phyloP scores from a whole-genome alignment of 345 rosid species.

The Linum usitatissimum region DNA sequence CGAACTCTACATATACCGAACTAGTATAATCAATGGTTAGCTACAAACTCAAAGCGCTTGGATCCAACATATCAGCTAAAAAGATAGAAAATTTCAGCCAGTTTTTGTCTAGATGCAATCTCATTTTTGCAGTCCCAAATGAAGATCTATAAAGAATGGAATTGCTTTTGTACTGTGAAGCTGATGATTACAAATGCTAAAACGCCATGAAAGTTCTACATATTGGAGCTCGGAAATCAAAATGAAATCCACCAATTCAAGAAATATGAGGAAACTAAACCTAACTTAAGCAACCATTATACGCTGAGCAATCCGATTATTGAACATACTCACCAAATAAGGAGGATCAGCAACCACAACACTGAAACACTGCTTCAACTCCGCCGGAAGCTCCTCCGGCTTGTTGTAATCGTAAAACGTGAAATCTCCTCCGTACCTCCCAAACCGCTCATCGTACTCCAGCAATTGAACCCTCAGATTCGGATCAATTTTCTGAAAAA shows the following conservation, averaged over 20 bases:
- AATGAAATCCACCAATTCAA: not conserved
- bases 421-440: slow-evolving; percentile 62
- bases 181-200: not conserved
- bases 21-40: not conserved
- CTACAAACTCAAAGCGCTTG: no score
- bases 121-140: no score
- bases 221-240: not conserved
- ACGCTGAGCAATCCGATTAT: no score
- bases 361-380: slow-evolving; percentile 48
- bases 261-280: not conserved
- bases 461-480: slow-evolving; percentile 41
- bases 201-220: not conserved
- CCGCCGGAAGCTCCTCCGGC: slow-evolving; percentile 51
- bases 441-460: slow-evolving; percentile 73
- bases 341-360: slow-evolving; percentile 93
- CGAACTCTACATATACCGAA: not conserved
- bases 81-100: no score
- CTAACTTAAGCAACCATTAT: not conserved
- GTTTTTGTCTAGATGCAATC: no score
- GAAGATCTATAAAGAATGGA: no score
- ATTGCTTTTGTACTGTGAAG: no score
- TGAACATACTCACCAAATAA: slow-evolving; percentile 60
- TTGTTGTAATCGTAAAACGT: slow-evolving; percentile 69
- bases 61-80: no score
- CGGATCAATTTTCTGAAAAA: slow-evolving; percentile 46